Evolutionary conservation across 2,329 filamentous ascomycete genomes (phyloP), one percentile per base, ranked within the genome.

Genomic region (Alternaria metachromatica): DNA sequence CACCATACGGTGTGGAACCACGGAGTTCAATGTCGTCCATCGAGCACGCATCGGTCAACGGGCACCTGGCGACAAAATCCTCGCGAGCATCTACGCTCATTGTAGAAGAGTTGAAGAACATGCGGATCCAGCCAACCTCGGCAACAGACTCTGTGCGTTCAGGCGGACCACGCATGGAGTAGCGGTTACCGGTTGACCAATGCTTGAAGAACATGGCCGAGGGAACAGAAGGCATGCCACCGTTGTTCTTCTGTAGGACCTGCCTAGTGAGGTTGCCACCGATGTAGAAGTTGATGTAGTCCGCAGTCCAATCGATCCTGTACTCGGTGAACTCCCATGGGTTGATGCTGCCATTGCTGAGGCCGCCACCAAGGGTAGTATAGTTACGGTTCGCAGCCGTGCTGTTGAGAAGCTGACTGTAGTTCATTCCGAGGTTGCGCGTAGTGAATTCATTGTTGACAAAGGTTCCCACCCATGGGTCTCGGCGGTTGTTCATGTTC

Each of bases 31-130:
- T 65, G 58, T 82, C 78, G 28, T 76, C 70, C 67, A 79, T 79
- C 3, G 69, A 73, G 61, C 81, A 83, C 12, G 79, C 78, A 37
- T 51, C 51, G 10, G 57, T 46, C 57, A 60, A 51, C 5, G 61
- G 61, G 30, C 61, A 63, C 30, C 51, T 53, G 8, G 51, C 51
- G 28, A 56, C 51, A 20, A 63, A 63, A 41, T 63, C 57, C 21
- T 60, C 50, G 12, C 57, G 61, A 45, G 61, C 37, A 48, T 56
- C 57, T 30, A 46, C 57, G 18, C 20, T 82, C 72, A 78, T 81
- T 8, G 77, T 66, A 2, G 83, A 84, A 1, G 82, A 83, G 65
- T 85, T 85, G 78, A 85, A 85, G 68, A 85, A 85, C 26, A 82
- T 73, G n/a, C 83, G 79, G 10, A 82, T 78, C 81, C 82, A 85